phyloP scores from a whole-genome alignment of 805 yeast genomes.

The Yarrowia phangngaensis region DNA sequence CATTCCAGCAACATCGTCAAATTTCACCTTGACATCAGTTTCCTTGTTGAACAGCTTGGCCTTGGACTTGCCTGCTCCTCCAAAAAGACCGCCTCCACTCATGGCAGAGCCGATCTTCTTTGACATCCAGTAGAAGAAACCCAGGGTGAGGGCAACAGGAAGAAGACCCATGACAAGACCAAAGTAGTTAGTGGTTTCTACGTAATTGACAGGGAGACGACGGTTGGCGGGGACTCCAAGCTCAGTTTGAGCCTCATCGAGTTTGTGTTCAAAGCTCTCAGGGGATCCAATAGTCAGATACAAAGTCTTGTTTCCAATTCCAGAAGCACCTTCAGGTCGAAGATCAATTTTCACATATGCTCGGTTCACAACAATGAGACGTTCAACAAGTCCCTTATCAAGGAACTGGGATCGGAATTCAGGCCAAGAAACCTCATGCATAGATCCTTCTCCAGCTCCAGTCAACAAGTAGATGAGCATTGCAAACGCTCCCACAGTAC shows the following conservation, averaged over 20 bases:
- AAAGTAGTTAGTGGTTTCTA: constrained; percentile 62
- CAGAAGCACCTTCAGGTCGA: constrained; percentile 49
- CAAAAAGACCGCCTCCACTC: constrained; percentile 50
- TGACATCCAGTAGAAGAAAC: constrained; percentile 66
- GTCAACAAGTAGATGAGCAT: constrained; percentile 18
- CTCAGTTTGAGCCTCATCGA: constrained; percentile 67
- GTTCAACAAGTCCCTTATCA: constrained; percentile 72
- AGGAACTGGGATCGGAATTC: constrained; percentile 78
- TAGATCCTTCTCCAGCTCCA: constrained; percentile 18
- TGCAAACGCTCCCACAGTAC: constrained; percentile 2
- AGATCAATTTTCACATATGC: constrained; percentile 48
- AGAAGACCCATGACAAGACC: constrained; percentile 64
- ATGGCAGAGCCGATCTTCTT: constrained; percentile 47
- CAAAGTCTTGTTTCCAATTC: constrained; percentile 44
- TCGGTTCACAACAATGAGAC: constrained; percentile 68
- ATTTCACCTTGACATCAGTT: constrained; percentile 73
- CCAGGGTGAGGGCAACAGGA: constrained; percentile 77
- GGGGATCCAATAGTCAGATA: constrained; percentile 85
- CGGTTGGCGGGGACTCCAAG: constrained; percentile 63
- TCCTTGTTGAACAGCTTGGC: constrained; percentile 81
- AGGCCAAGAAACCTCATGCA: constrained; percentile 57
- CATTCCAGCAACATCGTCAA: constrained; percentile 91
- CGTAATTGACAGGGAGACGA: constrained; percentile 72
- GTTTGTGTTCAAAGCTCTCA: constrained; percentile 77
- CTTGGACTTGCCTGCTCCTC: constrained; percentile 70